Evolutionary conservation across 257 asterid species (phyloP).

Genomic region (Solanum pinnatisectum): DNA sequence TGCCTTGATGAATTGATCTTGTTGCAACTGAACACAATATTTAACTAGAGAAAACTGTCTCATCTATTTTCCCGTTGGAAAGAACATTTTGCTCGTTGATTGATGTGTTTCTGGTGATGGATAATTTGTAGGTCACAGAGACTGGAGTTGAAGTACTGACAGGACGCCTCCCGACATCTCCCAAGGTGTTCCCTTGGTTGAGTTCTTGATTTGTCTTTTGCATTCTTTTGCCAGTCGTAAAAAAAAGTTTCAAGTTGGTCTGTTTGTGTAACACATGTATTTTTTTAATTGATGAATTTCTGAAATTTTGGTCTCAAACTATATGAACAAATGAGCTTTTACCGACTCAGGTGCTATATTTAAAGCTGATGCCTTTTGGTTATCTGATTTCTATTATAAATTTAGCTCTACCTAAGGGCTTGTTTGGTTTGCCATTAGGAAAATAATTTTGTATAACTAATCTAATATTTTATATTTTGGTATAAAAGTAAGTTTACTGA

Average conservation of each 20-base stretch:
- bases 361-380: neutral
- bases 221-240: neutral
- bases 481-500: neutral
- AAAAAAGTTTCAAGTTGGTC: neutral
- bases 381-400: neutral
- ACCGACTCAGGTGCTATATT: neutral
- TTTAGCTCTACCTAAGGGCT: neutral
- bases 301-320: neutral
- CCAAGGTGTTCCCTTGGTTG: constrained; percentile 82
- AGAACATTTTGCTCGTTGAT: neutral
- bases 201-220: constrained; percentile 21
- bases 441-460: neutral
- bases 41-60: neutral
- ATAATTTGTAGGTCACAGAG: constrained; percentile 61
- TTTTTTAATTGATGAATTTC: neutral
- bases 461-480: neutral
- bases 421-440: neutral
- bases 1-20: neutral
- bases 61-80: neutral
- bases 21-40: neutral
- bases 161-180: constrained; percentile 83
- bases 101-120: neutral
- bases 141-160: constrained; percentile 94
- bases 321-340: neutral
- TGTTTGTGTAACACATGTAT: neutral